Base-by-base conservation (phyloP, 2,329 filamentous ascomycete genomes). In the Monascus ruber region DNA sequence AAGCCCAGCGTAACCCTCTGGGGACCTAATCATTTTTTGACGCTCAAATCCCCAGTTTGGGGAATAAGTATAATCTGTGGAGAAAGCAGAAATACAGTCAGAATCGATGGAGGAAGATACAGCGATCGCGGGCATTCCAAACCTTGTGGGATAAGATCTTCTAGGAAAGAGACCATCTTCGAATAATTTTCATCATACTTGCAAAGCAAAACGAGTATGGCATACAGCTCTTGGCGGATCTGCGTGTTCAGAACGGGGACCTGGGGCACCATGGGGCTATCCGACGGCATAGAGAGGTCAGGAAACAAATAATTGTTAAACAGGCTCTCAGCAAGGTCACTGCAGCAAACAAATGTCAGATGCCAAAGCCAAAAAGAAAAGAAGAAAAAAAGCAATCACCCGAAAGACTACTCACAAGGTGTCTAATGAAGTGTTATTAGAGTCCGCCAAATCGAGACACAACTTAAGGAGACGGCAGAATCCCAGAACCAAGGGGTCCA, bases 1-100 rank as follows among this genome's bases (percentile, higher is more conserved):
- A n/a, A 98, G 64, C 1, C 91, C 91, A n/a, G 83, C 78, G 56
- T 94, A 94, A 17, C 86, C 87, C 45, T 83, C 83, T 1, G 76
- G 64, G 2, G 85, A 79, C 45, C 86, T 78, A n/a, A 93, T 73
- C 10, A 77, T 74, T 51, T 76, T 79, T 31, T 62, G 63, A 28
- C 80, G 72, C 37, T 89, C 83, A 44, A 84, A 81, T 35, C 68
- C 61, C 53, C 70, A 74, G 4, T 65, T 65, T 3, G 82, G 64
- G 0, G 84, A 75, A 45, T 80, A 81, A 9, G 70, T 67, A 48
- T 82, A 81, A 5, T 73, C 68, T 37, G 70, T 66, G 45, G 27
- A 37, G 37, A 8, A 31, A 31, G 29, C 3, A 8, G 11, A 11
- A 31, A 31, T 31, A 8, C 29, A 31, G 8, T 31, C n/a, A 11